Conservation (phyloP, 108 stramenopile species). For the Craspedostauros australis region DNA sequence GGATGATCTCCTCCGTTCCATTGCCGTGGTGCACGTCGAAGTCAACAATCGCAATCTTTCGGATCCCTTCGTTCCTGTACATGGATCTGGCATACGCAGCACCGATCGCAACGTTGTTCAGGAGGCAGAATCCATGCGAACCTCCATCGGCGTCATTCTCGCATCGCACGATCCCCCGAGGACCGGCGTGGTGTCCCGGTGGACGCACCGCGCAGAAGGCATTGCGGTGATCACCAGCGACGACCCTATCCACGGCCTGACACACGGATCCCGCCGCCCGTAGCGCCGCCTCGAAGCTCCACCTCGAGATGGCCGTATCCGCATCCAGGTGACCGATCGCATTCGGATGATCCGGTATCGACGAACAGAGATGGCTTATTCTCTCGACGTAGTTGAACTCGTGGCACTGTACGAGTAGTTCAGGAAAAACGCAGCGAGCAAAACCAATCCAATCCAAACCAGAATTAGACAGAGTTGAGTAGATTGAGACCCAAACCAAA, state of each 20-base stretch:
- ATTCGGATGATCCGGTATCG: slow-evolving; percentile 77
- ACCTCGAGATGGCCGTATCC: slow-evolving; percentile 80
- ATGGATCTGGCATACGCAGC: slow-evolving; percentile 94
- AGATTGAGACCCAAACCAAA: too few relatives aligned
- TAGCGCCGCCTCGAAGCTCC: slow-evolving; percentile 87
- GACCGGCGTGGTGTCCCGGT: slow-evolving; percentile 98
- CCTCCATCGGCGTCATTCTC: slow-evolving; percentile 83
- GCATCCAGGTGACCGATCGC: slow-evolving; percentile 80
- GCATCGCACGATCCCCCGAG: slow-evolving; percentile 89
- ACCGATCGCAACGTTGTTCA: slow-evolving; percentile 98
- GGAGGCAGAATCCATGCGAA: slow-evolving; percentile 95
- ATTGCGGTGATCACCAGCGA: slow-evolving; percentile 74
- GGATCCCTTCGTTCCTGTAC: slow-evolving; percentile 79
- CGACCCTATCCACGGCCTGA: slow-evolving; percentile 81
- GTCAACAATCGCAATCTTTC: slow-evolving; percentile 84
- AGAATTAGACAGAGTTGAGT: too few relatives aligned
- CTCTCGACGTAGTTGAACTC: slow-evolving; percentile 86
- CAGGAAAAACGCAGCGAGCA: too few relatives aligned
- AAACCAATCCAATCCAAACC: too few relatives aligned
- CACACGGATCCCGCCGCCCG: slow-evolving; percentile 87
- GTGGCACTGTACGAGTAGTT: slow-evolving; percentile 40
- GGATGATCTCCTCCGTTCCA: slow-evolving; percentile 93
- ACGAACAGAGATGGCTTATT: slow-evolving; percentile 64
- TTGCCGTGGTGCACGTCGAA: slow-evolving; percentile 96
- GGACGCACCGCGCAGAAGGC: slow-evolving; percentile 96